phyloP scores from a whole-genome alignment of 2,329 filamentous ascomycete genomes.

The Calonectria ilicicola region DNA sequence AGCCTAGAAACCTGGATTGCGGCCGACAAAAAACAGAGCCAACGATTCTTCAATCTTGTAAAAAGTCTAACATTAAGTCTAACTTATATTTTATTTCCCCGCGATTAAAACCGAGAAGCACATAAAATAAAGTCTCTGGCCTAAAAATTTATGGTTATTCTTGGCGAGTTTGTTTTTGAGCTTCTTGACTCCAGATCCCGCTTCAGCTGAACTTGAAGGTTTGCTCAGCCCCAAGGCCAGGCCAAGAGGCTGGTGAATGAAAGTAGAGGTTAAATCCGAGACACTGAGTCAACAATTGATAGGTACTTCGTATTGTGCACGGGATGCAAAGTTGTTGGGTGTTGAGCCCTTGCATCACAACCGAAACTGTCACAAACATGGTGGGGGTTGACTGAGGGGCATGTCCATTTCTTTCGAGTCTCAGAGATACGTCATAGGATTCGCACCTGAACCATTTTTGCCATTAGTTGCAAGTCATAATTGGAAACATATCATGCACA shows the following conservation, averaged over 20 bases:
- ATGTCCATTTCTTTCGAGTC: too few relatives aligned
- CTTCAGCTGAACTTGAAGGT: too few relatives aligned
- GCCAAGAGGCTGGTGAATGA: neutral
- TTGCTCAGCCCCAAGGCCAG: too few relatives aligned
- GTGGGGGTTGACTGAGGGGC: too few relatives aligned
- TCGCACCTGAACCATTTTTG: neutral
- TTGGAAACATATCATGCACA: neutral
- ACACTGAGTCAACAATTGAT: neutral
- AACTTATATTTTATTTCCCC: neutral
- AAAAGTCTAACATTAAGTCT: neutral
- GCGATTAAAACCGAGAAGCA: too few relatives aligned
- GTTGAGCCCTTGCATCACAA: neutral
- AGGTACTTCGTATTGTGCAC: neutral
- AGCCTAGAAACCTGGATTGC: too few relatives aligned
- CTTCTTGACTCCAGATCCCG: neutral
- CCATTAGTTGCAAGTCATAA: neutral
- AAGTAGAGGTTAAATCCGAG: neutral
- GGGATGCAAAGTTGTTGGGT: neutral
- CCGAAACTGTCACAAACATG: neutral
- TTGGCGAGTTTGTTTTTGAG: neutral
- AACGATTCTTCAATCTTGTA: neutral
- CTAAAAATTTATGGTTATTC: conserved; percentile 1
- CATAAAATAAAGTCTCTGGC: too few relatives aligned
- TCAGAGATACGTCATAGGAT: neutral
- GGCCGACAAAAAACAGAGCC: too few relatives aligned